A percentile compares a stretch with the other conserved stretches of the same genome.
Evolutionary conservation across 1,284 basidiomycete species (phyloP).

Genomic region (Leucoagaricus sp.): DNA sequence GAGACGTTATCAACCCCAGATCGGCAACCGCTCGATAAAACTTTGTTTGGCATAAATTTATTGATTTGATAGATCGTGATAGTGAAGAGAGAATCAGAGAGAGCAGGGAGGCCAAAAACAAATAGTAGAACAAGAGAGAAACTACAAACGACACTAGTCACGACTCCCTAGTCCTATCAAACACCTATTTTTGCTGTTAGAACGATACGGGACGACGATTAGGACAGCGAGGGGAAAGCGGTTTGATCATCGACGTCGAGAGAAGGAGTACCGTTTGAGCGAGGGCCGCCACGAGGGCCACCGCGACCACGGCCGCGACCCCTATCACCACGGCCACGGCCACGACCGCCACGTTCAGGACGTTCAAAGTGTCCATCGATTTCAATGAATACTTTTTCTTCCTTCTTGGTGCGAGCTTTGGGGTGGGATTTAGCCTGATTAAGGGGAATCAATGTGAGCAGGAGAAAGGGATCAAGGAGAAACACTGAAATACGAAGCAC

Average conservation of each 20-base stretch:
- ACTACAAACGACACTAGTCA: conserved; percentile 20
- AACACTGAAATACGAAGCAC: conserved; percentile 37
- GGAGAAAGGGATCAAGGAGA: neutral
- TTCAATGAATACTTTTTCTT: conserved; percentile 77
- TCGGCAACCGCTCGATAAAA: neutral
- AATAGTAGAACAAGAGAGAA: conserved; percentile 22
- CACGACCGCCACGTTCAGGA: conserved; percentile 60
- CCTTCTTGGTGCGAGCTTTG: conserved; percentile 71
- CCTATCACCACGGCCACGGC: conserved; percentile 43
- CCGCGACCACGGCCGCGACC: conserved; percentile 37
- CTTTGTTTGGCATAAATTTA: conserved; percentile 24
- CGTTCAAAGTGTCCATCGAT: conserved; percentile 80
- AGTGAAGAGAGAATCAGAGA: conserved; percentile 23
- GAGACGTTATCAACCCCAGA: neutral
- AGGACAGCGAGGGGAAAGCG: conserved; percentile 84
- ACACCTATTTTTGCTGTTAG: conserved; percentile 5
- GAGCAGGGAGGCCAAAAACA: conserved; percentile 21
- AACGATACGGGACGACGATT: conserved; percentile 18
- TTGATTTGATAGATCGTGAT: conserved; percentile 30
- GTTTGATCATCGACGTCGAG: conserved; percentile 77
- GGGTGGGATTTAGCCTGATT: conserved; percentile 56
- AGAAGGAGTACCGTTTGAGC: conserved; percentile 31
- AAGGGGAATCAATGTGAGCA: conserved; percentile 5
- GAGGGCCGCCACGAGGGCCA: conserved; percentile 40
- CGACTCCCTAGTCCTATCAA: conserved; percentile 7